phyloP scores from a whole-genome alignment of 2,329 filamentous ascomycete species.

The Lanzia echinophila region DNA sequence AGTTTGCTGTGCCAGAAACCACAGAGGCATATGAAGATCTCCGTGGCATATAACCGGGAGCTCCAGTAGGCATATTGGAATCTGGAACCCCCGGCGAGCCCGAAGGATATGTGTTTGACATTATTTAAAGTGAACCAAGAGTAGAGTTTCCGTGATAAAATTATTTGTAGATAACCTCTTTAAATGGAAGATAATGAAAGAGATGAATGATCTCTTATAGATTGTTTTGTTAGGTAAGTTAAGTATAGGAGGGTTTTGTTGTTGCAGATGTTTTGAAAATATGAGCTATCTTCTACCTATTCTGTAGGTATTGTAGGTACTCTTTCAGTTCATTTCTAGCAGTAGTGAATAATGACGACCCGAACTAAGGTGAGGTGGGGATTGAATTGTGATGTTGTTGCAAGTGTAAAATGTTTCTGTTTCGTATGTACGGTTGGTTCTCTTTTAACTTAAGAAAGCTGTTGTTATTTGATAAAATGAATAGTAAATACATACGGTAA shows the following conservation, averaged over 20 bases:
- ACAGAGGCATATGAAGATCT: slow-evolving; percentile 58
- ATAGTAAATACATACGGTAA: not conserved
- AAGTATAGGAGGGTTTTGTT: not conserved
- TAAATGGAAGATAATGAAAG: no score
- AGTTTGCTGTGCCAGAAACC: slow-evolving; percentile 42
- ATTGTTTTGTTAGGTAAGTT: no score
- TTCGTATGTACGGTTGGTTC: not conserved
- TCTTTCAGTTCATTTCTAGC: no score
- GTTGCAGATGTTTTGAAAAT: no score
- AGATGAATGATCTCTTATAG: no score
- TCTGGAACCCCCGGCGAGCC: slow-evolving; percentile 28
- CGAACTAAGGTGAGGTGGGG: not conserved
- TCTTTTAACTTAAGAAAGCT: not conserved
- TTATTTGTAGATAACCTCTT: not conserved
- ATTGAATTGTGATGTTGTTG: no score
- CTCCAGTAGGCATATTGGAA: slow-evolving; percentile 30
- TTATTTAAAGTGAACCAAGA: slow-evolving; percentile 4
- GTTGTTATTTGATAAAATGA: not conserved
- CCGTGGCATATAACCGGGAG: slow-evolving; percentile 37
- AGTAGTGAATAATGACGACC: not conserved
- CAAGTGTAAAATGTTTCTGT: no score
- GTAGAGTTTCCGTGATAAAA: no score
- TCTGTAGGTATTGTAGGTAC: not conserved
- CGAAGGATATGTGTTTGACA: slow-evolving; percentile 28
- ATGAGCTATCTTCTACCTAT: not conserved